These are phyloP conservation scores for Suhomyces anneliseae DNA, from an alignment of 1,139 yeast species.

Conservation along the genomic window DNA sequence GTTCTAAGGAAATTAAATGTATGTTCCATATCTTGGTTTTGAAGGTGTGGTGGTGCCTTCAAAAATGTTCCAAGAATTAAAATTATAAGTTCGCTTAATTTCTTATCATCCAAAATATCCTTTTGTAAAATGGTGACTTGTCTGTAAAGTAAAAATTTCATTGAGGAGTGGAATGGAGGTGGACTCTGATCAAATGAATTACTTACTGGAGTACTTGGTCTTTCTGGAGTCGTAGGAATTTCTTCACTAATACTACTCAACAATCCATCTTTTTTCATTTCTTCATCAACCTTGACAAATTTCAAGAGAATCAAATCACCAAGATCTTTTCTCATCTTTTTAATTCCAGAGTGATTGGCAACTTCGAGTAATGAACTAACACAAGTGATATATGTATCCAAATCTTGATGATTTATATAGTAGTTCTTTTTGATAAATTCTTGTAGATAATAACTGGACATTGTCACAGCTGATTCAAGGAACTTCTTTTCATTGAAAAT, in stretches of 20 bases:
- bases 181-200: background rate
- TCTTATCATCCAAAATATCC: constrained; percentile 31
- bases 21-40: constrained; percentile 23
- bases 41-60: constrained; percentile 17
- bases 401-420: constrained; percentile 23
- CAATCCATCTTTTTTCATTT: background rate
- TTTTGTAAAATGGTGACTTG: constrained; percentile 42
- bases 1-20: constrained; percentile 41
- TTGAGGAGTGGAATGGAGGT: constrained; percentile 8
- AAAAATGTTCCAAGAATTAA: constrained; percentile 34
- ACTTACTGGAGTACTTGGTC: constrained; percentile 2
- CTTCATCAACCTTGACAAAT: constrained; percentile 14
- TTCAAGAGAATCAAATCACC: constrained; percentile 32
- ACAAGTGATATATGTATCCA: constrained; percentile 31
- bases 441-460: constrained; percentile 21
- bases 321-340: constrained; percentile 24
- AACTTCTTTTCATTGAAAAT: constrained; percentile 38
- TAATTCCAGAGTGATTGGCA: constrained; percentile 13
- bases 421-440: constrained; percentile 23
- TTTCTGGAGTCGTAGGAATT: background rate
- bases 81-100: constrained; percentile 32
- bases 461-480: constrained; percentile 26
- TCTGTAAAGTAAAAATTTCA: constrained; percentile 42
- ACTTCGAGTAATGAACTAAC: constrained; percentile 36
- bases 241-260: background rate